Evolutionary conservation across 306 rosid genomes (phyloP), one percentile per base, ranked within the genome.

Genomic region (Hippophae gyantsensis): DNA sequence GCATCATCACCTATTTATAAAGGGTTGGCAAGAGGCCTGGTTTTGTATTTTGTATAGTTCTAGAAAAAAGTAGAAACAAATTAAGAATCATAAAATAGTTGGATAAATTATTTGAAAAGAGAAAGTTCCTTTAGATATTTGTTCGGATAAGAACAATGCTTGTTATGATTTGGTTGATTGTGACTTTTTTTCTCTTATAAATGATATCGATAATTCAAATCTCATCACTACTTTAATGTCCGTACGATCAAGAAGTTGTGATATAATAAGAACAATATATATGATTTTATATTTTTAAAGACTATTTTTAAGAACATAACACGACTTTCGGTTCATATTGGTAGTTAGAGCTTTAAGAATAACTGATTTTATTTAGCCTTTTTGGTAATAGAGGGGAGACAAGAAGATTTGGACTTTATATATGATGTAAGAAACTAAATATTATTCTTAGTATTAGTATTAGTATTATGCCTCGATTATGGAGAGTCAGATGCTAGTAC

Each of bases 131-230:
- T 32, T 81, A 70, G 85, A 86, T 86, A 84, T 79, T 83, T 79
- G 76, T 80, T 74, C 84, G 89, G 97, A 90, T 90, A 87, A 86
- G 95, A 72, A 72, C 74, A 78, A 81, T 76, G 76, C 76, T 63
- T 60, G 54, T 60, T 78, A 81, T 77, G 83, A 76, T 85, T 77
- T 88, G 80, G 75, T 67, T 57, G 86, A 83, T 60, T 64, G 81
- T 64, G 88, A 82, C 85, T 27, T 18, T 18, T 18, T 18, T 48
- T 18, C 13, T 18, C 7, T n/a, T 48, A 48, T 10, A 64, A 45
- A 54, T 25, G 40, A 55, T 6, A 43, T 18, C 23, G 23, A 18
- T 18, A 42, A 11, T 25, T 49, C 23, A 0, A 13, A 63, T 64
- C 47, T 58, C 10, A 18, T 18, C 23, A 18, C 23, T 18, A 18